phyloP scores from a whole-genome alignment of 1,139 yeast species.

The Eremothecium cymbalariae region DNA sequence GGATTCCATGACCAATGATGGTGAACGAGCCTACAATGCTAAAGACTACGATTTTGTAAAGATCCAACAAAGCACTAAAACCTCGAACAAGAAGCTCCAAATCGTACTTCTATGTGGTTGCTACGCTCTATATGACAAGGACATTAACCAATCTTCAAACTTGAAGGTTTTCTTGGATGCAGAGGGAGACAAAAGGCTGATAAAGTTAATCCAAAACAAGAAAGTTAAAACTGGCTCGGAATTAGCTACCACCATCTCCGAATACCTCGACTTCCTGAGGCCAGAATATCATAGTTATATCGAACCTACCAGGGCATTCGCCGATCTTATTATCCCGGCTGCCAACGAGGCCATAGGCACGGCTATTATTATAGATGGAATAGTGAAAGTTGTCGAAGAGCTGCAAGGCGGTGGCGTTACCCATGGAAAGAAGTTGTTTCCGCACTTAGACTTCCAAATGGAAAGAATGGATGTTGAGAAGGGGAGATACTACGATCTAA shows the following conservation, averaged over 20 bases:
- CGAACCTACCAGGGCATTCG: conserved; percentile 65
- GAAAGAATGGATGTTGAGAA: conserved; percentile 43
- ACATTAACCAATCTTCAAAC: conserved; percentile 49
- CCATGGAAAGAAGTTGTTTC: conserved; percentile 12
- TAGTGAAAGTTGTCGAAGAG: conserved; percentile 38
- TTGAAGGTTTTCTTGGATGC: conserved; percentile 74
- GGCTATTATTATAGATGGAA: conserved; percentile 66
- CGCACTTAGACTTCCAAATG: conserved; percentile 31
- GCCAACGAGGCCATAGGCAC: conserved; percentile 46
- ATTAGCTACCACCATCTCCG: conserved; percentile 46
- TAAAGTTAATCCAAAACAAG: conserved; percentile 57
- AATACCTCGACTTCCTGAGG: conserved; percentile 59
- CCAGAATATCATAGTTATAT: conserved; percentile 71
- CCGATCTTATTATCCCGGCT: conserved; percentile 75
- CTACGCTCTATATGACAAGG: conserved; percentile 65
- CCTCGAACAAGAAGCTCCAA: conserved; percentile 13
- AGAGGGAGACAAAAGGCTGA: conserved; percentile 76
- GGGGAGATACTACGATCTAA: conserved; percentile 42
- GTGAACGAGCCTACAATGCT: conserved; percentile 15
- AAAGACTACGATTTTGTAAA: conserved; percentile 36
- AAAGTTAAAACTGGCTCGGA: conserved; percentile 17
- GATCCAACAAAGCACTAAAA: conserved; percentile 23
- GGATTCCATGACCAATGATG: conserved; percentile 22
- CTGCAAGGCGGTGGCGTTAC: conserved; percentile 12
- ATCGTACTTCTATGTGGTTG: conserved; percentile 66